Base-by-base conservation (phyloP, 352 stramenopile genomes). In the Saprolegnia diclina region DNA sequence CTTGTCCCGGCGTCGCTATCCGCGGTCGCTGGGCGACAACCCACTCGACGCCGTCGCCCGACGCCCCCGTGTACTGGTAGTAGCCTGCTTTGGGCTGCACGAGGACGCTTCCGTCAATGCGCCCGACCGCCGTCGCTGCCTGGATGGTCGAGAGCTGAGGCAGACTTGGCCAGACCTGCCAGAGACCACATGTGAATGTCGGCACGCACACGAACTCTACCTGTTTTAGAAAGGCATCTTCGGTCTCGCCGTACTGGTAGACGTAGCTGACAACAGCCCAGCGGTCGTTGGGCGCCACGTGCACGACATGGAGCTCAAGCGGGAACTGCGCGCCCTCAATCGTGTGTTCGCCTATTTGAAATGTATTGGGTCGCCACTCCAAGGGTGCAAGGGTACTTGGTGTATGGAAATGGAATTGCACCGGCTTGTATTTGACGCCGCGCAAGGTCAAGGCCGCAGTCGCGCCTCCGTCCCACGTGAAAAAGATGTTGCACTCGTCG, bases 241-340 rank as follows among this genome's bases (percentile, higher is more conserved):
- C 52, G 3, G 35, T 24, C 11, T 59, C 52, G 35, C 52, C 52
- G 52, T 59, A 59, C 35, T 59, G 24, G 35, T 90, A 88, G 71
- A 89, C 85, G 5, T 90, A 55, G 1, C 71, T 80, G 21, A 91
- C 74, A 1, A 91, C 80, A 0, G 80, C 79, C 37, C 88, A 66
- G 9, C 55, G 66, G 1, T 75, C 76, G 72, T 73, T 70, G 22
- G 57, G 40, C 24, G 77, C 65, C 26, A 75, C 70, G 61, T 82
- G 77, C 54, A 85, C 78, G 65, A 84, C 81, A 53, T 85, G 78
- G 0, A 74, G 55, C 26, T 82, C 78, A 0, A 69, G 72, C 19
- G 71, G 73, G 37, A 70, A 78, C 1, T 54, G 46, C 68, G 74
- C 75, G n/a, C 72, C 74, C 32, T 74, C 63, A 26, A 85, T 22